A percentile compares a stretch with the other conserved stretches of the same genome.
Evolutionary conservation across 768 basidiomycete genomes (phyloP).

Genomic region (Candolleomyces aberdarensis): DNA sequence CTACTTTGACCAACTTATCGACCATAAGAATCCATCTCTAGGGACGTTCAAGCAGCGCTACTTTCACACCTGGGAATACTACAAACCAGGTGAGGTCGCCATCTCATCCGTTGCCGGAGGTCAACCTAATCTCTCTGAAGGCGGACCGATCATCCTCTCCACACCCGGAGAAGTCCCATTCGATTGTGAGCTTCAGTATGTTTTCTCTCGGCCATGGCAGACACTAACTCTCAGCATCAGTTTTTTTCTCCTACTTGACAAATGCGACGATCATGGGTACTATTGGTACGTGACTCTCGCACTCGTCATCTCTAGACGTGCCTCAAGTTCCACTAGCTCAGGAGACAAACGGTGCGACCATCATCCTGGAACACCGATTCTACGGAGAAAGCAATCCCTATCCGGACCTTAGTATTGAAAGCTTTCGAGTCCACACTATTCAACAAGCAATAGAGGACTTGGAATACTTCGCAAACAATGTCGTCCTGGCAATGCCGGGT

Average conservation of each 20-base stretch:
- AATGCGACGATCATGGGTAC: conserved; percentile 61
- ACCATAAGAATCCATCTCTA: conserved; percentile 50
- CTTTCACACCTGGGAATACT: conserved; percentile 69
- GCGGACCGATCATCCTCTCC: conserved; percentile 58
- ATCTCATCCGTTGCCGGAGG: neutral
- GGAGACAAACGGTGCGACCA: conserved; percentile 58
- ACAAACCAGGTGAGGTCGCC: conserved; percentile 41
- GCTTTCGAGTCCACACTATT: conserved; percentile 59
- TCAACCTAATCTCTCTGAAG: conserved; percentile 22
- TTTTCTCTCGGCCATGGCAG: neutral
- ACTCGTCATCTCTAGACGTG: neutral
- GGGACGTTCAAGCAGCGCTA: conserved; percentile 79
- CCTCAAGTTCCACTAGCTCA: conserved; percentile 38
- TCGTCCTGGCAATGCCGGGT: conserved; percentile 62
- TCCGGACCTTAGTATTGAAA: conserved; percentile 54
- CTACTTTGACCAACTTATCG: conserved; percentile 56
- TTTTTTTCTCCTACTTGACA: conserved; percentile 55
- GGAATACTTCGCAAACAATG: conserved; percentile 66
- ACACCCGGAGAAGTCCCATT: conserved; percentile 69
- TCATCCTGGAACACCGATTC: conserved; percentile 72
- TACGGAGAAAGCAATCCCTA: conserved; percentile 74
- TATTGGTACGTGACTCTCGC: conserved; percentile 32
- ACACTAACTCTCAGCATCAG: conserved; percentile 28
- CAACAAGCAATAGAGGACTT: conserved; percentile 76
- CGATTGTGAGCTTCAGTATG: conserved; percentile 29